These are phyloP conservation scores for Salvia splendens DNA, from an alignment of 257 asterid species.

Conservation along the genomic window DNA sequence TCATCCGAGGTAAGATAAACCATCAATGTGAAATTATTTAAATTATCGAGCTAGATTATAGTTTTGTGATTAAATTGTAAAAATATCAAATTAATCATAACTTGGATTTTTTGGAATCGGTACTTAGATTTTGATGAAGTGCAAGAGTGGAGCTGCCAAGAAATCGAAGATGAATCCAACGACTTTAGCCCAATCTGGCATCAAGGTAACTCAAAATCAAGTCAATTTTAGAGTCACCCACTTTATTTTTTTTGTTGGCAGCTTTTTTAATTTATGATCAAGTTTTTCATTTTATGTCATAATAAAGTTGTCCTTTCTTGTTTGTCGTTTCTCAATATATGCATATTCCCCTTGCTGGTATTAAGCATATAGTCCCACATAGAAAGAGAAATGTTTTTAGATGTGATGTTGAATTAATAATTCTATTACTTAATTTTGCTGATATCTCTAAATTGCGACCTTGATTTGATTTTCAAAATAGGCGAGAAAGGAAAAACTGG, in stretches of 20 bases:
- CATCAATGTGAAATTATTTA: too few relatives aligned
- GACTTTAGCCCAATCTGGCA: constrained; percentile 58
- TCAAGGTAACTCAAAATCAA: constrained; percentile 53
- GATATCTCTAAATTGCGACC: neutral
- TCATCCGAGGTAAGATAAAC: constrained; percentile 10
- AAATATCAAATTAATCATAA: too few relatives aligned
- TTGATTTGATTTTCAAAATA: constrained; percentile 37
- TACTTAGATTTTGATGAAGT: constrained; percentile 32
- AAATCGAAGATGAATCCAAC: constrained; percentile 63
- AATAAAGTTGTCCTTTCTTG: constrained; percentile 58
- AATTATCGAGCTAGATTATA: too few relatives aligned
- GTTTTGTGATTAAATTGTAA: too few relatives aligned
- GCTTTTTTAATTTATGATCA: constrained; percentile 29
- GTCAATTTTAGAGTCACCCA: constrained; percentile 3
- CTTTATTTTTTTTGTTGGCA: constrained; percentile 5
- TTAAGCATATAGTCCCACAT: constrained; percentile 51
- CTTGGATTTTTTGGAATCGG: neutral
- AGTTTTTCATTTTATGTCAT: constrained; percentile 45
- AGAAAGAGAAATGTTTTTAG: constrained; percentile 7
- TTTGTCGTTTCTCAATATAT: constrained; percentile 43
- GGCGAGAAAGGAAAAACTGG: constrained; percentile 83
- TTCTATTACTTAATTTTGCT: constrained; percentile 1
- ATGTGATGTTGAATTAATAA: constrained; percentile 8
- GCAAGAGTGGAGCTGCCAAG: constrained; percentile 50
- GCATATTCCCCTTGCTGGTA: constrained; percentile 47